Percentiles rank a stretch among this genome's conserved stretches.
phyloP scores from a whole-genome alignment of 2,329 filamentous ascomycete genomes.

The Cladophialophora bantiana region DNA sequence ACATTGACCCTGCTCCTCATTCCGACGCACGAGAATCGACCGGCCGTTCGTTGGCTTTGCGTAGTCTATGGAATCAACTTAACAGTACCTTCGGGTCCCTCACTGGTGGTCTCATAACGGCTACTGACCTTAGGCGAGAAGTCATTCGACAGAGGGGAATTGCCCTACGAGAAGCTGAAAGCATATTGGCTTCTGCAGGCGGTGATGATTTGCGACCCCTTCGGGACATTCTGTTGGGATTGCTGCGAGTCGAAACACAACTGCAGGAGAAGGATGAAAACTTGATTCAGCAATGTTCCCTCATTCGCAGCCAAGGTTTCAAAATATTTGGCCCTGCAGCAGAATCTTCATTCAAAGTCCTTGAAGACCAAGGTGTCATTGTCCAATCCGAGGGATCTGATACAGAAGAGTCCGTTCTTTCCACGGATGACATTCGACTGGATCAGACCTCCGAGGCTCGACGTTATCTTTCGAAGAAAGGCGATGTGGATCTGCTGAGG shows the following conservation, averaged over 20 bases:
- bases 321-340: slow-evolving; percentile 19
- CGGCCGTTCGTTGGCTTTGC: background rate
- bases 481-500: slow-evolving; percentile 21
- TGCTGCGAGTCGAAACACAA: slow-evolving; percentile 5
- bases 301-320: slow-evolving; percentile 3
- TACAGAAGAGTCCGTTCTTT: slow-evolving; percentile 9
- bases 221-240: background rate
- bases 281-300: slow-evolving; percentile 12
- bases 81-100: background rate
- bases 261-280: slow-evolving; percentile 10
- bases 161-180: background rate
- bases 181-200: background rate
- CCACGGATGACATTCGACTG: slow-evolving; percentile 16
- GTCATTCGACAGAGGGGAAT: background rate
- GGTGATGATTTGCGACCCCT: background rate
- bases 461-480: slow-evolving; percentile 23
- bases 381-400: background rate
- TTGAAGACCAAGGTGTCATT: slow-evolving; percentile 16
- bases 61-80: slow-evolving; percentile 8
- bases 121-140: slow-evolving; percentile 6
- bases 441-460: slow-evolving; percentile 19
- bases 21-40: background rate
- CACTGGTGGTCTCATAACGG: slow-evolving; percentile 11
- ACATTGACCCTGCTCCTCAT: background rate
- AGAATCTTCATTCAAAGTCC: slow-evolving; percentile 13